Conservation (phyloP, 352 stramenopile genomes). For the Phytophthora sojae region DNA sequence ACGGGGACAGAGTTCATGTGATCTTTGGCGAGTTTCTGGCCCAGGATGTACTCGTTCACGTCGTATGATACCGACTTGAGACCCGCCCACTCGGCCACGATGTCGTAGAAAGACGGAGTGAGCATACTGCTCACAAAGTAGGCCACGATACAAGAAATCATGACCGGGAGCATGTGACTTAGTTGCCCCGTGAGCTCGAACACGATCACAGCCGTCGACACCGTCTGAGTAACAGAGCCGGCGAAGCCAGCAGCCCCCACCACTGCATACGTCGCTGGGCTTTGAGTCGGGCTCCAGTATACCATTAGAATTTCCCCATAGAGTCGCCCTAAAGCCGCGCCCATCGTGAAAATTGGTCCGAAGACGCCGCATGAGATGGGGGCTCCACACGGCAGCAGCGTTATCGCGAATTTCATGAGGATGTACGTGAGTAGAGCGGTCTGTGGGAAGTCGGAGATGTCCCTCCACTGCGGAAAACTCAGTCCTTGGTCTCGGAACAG, state of each 20-base stretch:
- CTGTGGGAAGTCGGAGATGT: constrained; percentile 64
- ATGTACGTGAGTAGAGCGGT: constrained; percentile 78
- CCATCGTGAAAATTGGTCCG: constrained; percentile 83
- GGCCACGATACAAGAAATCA: constrained; percentile 84
- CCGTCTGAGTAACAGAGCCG: constrained; percentile 90
- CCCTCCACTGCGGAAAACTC: constrained; percentile 68
- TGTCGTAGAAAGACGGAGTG: constrained; percentile 87
- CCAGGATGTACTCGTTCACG: constrained; percentile 81
- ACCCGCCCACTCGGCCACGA: constrained; percentile 75
- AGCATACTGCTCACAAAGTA: constrained; percentile 88
- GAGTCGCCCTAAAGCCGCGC: constrained; percentile 73
- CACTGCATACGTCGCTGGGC: constrained; percentile 88
- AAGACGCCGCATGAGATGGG: constrained; percentile 86
- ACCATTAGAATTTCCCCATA: constrained; percentile 79
- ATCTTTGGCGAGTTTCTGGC: constrained; percentile 70
- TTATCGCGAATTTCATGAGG: constrained; percentile 78
- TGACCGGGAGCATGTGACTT: constrained; percentile 86
- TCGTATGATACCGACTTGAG: constrained; percentile 85
- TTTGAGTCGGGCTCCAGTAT: constrained; percentile 77
- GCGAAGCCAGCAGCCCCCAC: constrained; percentile 93
- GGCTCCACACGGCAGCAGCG: constrained; percentile 74
- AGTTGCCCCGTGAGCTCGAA: constrained; percentile 87
- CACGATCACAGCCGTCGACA: constrained; percentile 90
- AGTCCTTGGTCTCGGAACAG: constrained; percentile 75
- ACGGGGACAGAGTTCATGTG: constrained; percentile 66